phyloP scores from a whole-genome alignment of 345 rosid genomes.

The Durio zibethinus region DNA sequence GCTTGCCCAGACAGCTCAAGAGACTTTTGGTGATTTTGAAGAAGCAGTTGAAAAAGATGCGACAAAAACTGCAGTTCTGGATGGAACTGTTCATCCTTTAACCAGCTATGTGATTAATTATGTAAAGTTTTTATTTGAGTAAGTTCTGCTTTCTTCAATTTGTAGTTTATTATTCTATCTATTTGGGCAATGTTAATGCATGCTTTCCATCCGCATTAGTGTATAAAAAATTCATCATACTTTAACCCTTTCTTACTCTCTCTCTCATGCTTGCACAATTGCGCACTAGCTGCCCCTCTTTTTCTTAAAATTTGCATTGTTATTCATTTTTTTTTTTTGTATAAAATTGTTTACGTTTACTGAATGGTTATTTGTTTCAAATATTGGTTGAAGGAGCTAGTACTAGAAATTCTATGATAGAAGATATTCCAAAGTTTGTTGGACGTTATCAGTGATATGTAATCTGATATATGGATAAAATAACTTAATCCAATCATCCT shows the following conservation, averaged over 20 bases:
- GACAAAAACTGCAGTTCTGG: constrained; percentile 80
- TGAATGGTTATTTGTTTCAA: neutral
- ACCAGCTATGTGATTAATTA: constrained; percentile 98
- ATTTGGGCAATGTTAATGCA: neutral
- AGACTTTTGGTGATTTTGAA: constrained; percentile 96
- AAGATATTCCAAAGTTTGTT: neutral
- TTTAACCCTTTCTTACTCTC: neutral
- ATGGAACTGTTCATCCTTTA: constrained; percentile 96
- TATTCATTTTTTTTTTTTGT: neutral
- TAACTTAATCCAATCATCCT: neutral
- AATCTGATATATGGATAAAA: constrained; percentile 1
- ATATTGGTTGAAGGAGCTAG: neutral
- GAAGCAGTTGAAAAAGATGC: constrained; percentile 98
- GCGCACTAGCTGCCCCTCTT: neutral
- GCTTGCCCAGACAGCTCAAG: constrained; percentile 92
- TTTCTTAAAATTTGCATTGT: neutral
- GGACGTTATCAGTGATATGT: neutral
- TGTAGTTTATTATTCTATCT: neutral
- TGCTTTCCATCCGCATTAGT: neutral
- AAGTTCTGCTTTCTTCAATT: constrained; percentile 34
- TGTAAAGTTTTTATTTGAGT: constrained; percentile 97
- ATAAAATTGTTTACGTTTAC: neutral
- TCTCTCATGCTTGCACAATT: neutral
- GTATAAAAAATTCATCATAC: neutral
- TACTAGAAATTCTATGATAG: neutral